These are phyloP conservation scores for Fusarium papillatum DNA, from an alignment of 2,329 filamentous ascomycete species.

Conservation along the genomic window DNA sequence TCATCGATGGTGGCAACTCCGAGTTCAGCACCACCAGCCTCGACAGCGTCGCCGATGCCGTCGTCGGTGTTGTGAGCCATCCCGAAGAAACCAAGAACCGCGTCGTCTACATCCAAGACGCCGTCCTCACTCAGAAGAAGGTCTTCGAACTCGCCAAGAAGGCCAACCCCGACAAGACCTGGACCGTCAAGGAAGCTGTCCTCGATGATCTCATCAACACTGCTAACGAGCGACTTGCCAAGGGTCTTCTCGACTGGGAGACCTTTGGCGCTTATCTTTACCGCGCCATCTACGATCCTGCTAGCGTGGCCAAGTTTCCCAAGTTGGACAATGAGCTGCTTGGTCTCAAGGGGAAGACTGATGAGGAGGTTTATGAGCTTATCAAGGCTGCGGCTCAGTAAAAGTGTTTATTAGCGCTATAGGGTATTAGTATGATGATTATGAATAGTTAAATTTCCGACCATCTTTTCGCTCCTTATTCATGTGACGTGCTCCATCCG, in stretches of 20 bases:
- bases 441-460: background rate
- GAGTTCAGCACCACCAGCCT: constrained; percentile 64
- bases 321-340: constrained; percentile 60
- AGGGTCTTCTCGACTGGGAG: constrained; percentile 45
- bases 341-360: constrained; percentile 56
- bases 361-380: constrained; percentile 54
- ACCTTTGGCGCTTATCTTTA: constrained; percentile 51
- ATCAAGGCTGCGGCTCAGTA: constrained; percentile 38
- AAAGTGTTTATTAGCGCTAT: background rate
- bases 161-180: constrained; percentile 59
- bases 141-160: constrained; percentile 62
- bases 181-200: constrained; percentile 56
- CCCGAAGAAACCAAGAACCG: constrained; percentile 67
- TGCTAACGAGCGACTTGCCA: constrained; percentile 47
- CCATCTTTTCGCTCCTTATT: background rate
- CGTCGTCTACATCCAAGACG: constrained; percentile 59
- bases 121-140: constrained; percentile 59
- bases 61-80: constrained; percentile 63
- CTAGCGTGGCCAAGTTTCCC: constrained; percentile 49
- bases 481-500: too few species aligned
- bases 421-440: background rate
- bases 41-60: constrained; percentile 58
- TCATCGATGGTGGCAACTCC: constrained; percentile 65
- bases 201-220: constrained; percentile 44
- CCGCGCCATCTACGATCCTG: constrained; percentile 47